Base-by-base conservation (phyloP, 805 yeast genomes). In the Grigorovia transvaalensis region DNA sequence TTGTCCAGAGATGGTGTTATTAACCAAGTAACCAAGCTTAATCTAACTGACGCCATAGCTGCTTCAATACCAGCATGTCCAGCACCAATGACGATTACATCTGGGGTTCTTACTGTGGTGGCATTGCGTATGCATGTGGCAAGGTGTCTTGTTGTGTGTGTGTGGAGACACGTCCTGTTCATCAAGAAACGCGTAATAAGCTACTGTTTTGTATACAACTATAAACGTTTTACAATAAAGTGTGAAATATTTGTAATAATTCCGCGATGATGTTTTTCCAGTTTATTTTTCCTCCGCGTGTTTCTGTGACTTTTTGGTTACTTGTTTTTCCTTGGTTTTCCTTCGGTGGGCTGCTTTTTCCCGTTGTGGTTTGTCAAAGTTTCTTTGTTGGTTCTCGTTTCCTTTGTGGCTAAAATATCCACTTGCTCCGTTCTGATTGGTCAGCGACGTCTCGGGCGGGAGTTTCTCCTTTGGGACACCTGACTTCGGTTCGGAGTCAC, bases 31-130 rank as follows among this genome's bases (percentile, higher is more conserved):
- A 62, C 54, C 1, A 84, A 77, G 0, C 97, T 97, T 1, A 86
- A 64, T 55, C 99, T 74, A 0, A 98, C 96, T 1, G 96, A 75
- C 0, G 91, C 98, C 0, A 96, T 76, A 2, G 96, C 93, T 0
- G 99, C 99, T 68, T 93, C 99, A 59, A 96, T 84, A 12, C 99
- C 99, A 40, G 99, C 99, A 71, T 93, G 99, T 0, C 99, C 99
- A 12, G 95, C 99, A 4, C 99, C 99, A 19, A 93, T 80, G 4
- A 93, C 91, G 1, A 91, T 76, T 0, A 89, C 96, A 29, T 61
- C 60, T 23, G 54, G 53, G 42, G 50, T 38, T 15, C 8, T 38
- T 15, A 12, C 15, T 33, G 38, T 33, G 11, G 17, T 42, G 4
- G 13, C 12, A 18, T 42, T 33, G 12, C 15, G 43, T 11, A 43